These are phyloP conservation scores for Globisporangium alternatum DNA, from an alignment of 352 stramenopile genomes.

Conservation along the genomic window DNA sequence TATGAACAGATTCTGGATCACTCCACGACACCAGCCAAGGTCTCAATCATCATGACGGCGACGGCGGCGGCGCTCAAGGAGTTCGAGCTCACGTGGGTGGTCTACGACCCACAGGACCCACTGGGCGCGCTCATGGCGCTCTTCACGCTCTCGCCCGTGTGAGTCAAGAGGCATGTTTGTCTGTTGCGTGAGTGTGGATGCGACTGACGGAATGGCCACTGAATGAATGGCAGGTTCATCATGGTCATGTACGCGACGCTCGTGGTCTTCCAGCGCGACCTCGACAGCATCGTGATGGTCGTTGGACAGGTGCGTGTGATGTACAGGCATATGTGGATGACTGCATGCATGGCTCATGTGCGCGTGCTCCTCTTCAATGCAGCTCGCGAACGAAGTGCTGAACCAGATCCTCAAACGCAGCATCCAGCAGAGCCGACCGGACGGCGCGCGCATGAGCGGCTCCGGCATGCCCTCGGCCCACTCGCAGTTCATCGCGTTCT, in stretches of 20 bases:
- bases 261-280: slow-evolving; percentile 72
- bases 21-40: background rate
- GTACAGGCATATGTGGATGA: background rate
- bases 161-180: background rate
- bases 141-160: slow-evolving; percentile 77
- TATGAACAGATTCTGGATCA: background rate
- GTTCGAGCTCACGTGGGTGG: slow-evolving; percentile 84
- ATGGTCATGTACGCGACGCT: slow-evolving; percentile 83
- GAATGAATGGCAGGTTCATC: slow-evolving; percentile 51
- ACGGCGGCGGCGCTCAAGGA: slow-evolving; percentile 37
- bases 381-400: slow-evolving; percentile 70
- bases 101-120: slow-evolving; percentile 73
- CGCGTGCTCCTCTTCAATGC: background rate
- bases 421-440: slow-evolving; percentile 66
- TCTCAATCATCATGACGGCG: background rate
- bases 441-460: slow-evolving; percentile 60
- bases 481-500: slow-evolving; percentile 82
- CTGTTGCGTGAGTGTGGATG: background rate
- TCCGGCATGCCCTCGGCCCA: slow-evolving; percentile 79
- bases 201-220: background rate
- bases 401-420: slow-evolving; percentile 81
- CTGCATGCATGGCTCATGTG: background rate
- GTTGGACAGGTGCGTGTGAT: slow-evolving; percentile 50
- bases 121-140: slow-evolving; percentile 66
- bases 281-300: slow-evolving; percentile 71